phyloP scores from a whole-genome alignment of 2,329 filamentous ascomycete species.

The Fusarium luffae region DNA sequence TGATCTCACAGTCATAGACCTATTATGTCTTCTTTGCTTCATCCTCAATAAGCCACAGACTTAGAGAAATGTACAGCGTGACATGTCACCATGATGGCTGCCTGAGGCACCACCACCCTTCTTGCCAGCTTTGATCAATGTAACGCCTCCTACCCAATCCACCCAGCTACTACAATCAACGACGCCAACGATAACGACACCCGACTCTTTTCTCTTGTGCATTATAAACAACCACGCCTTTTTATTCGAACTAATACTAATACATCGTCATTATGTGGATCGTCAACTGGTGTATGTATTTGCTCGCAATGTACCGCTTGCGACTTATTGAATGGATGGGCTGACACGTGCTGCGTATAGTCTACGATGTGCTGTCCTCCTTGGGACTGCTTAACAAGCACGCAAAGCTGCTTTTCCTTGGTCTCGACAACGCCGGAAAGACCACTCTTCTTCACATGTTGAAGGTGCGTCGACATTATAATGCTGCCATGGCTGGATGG shows the following conservation, averaged over 20 bases:
- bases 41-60: slow-evolving; percentile 4
- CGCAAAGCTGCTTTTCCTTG: slow-evolving; percentile 92
- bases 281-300: slow-evolving; percentile 88
- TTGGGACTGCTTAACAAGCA: slow-evolving; percentile 95
- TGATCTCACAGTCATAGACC: too few species aligned
- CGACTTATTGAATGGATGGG: slow-evolving; percentile 26
- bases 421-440: slow-evolving; percentile 94
- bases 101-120: slow-evolving; percentile 47
- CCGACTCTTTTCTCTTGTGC: slow-evolving; percentile 14
- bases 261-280: slow-evolving; percentile 79
- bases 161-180: slow-evolving; percentile 35
- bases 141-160: slow-evolving; percentile 38
- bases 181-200: slow-evolving; percentile 44
- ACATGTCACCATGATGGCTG: slow-evolving; percentile 38
- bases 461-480: slow-evolving; percentile 71
- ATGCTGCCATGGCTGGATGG: not conserved
- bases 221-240: slow-evolving; percentile 23
- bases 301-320: slow-evolving; percentile 12
- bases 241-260: slow-evolving; percentile 41
- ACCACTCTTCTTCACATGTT: slow-evolving; percentile 95
- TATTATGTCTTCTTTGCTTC: not conserved
- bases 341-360: slow-evolving; percentile 56
- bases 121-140: slow-evolving; percentile 46
- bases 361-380: slow-evolving; percentile 89
- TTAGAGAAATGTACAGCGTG: slow-evolving; percentile 30